Evolutionary conservation across 257 asterid genomes (phyloP).

Genomic region (Gentiana dahurica): DNA sequence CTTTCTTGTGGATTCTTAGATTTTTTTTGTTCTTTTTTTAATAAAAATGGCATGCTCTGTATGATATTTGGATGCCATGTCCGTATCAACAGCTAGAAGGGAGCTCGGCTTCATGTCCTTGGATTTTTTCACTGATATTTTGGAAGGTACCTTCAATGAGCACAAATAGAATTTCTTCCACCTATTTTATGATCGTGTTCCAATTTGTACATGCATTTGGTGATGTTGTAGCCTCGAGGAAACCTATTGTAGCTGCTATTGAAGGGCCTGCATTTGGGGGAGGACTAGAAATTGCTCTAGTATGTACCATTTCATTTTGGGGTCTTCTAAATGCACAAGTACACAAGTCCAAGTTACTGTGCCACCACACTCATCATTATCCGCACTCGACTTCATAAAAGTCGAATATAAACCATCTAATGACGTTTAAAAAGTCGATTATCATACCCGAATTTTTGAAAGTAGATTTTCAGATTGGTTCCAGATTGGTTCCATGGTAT

Average conservation of each 20-base stretch:
- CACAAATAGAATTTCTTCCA: background rate
- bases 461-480: too few species aligned
- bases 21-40: background rate
- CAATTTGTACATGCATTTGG: slow-evolving; percentile 4
- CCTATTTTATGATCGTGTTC: too few species aligned
- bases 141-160: slow-evolving; percentile 30
- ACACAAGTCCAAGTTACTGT: too few species aligned
- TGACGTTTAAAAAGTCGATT: too few species aligned
- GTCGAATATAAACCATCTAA: too few species aligned
- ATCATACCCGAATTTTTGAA: too few species aligned
- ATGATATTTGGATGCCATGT: background rate
- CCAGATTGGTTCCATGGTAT: too few species aligned
- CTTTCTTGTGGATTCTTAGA: slow-evolving; percentile 1
- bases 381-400: too few species aligned
- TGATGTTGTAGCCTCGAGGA: slow-evolving; percentile 30
- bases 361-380: too few species aligned
- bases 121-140: slow-evolving; percentile 31
- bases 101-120: slow-evolving; percentile 36
- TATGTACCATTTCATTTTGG: slow-evolving; percentile 13
- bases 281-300: slow-evolving; percentile 59
- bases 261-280: slow-evolving; percentile 63
- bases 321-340: too few species aligned
- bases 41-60: too few species aligned
- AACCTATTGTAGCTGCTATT: slow-evolving; percentile 64
- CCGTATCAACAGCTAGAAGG: slow-evolving; percentile 19